Percentiles rank a stretch among this genome's conserved stretches.
These are phyloP conservation scores for Penicillium taxi DNA, from an alignment of 495 filamentous ascomycete genomes.

Conservation along the genomic window DNA sequence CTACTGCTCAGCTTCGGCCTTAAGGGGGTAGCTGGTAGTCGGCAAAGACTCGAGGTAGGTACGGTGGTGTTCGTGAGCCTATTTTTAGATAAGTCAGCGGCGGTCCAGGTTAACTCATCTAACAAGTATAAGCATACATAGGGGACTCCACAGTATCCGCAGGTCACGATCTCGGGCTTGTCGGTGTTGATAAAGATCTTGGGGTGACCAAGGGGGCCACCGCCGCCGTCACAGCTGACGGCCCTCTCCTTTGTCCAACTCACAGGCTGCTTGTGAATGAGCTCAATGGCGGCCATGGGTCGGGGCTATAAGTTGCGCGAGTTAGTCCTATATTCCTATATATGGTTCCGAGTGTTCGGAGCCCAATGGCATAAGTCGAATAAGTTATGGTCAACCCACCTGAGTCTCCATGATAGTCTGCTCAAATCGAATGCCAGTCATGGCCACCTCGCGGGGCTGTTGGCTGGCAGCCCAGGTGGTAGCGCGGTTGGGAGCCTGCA, in stretches of 20 bases:
- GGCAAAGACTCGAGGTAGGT: slow-evolving; percentile 73
- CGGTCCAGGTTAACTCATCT: neutral
- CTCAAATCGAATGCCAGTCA: slow-evolving; percentile 92
- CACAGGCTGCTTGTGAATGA: slow-evolving; percentile 94
- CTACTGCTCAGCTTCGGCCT: slow-evolving; percentile 44
- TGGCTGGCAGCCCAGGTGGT: slow-evolving; percentile 78
- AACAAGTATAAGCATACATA: slow-evolving; percentile 56
- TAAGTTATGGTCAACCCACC: slow-evolving; percentile 45
- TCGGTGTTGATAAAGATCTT: slow-evolving; percentile 95
- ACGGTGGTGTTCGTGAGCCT: slow-evolving; percentile 85
- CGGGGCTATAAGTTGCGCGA: slow-evolving; percentile 54
- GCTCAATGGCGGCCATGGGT: slow-evolving; percentile 80
- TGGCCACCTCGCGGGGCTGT: slow-evolving; percentile 67
- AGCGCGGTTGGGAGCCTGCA: slow-evolving; percentile 82
- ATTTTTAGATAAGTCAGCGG: slow-evolving; percentile 1
- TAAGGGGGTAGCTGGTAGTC: slow-evolving; percentile 68
- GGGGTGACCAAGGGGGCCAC: slow-evolving; percentile 86
- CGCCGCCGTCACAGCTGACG: slow-evolving; percentile 88
- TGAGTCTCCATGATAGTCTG: slow-evolving; percentile 87
- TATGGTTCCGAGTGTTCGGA: neutral
- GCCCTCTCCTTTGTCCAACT: slow-evolving; percentile 75
- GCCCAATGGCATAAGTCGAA: neutral
- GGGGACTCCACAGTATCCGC: slow-evolving; percentile 90
- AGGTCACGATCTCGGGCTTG: slow-evolving; percentile 85
- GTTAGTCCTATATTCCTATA: slow-evolving; percentile 7